phyloP scores from a whole-genome alignment of 768 basidiomycete species.

The Russula olivacea region DNA sequence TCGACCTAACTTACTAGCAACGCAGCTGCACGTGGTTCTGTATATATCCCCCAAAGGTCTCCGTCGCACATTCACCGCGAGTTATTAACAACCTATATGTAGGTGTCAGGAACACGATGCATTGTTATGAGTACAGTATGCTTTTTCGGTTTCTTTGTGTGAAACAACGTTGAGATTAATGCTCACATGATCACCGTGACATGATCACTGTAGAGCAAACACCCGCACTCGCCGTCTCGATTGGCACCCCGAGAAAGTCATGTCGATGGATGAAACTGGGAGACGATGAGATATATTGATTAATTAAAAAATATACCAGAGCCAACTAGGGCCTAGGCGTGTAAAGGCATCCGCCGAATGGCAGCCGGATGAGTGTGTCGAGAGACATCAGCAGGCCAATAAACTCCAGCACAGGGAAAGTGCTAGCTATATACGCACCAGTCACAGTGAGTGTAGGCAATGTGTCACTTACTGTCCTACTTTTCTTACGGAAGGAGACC shows the following conservation, averaged over 20 bases:
- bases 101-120: not conserved
- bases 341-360: too few relatives aligned
- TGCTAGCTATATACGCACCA: not conserved
- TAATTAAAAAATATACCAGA: too few relatives aligned
- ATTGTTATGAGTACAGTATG: not conserved
- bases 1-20: not conserved
- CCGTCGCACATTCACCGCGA: not conserved
- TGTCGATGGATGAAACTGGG: not conserved
- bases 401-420: not conserved
- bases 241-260: not conserved
- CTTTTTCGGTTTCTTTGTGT: not conserved
- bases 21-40: not conserved
- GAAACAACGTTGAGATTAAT: not conserved
- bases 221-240: not conserved
- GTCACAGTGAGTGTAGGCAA: not conserved
- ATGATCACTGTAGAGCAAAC: not conserved
- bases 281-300: not conserved
- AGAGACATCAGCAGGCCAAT: not conserved
- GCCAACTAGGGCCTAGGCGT: too few relatives aligned
- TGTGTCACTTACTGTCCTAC: not conserved
- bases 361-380: too few relatives aligned
- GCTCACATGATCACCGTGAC: not conserved
- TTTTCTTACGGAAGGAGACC: too few relatives aligned
- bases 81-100: not conserved
- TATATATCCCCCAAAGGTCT: not conserved